Base-by-base conservation (phyloP, 768 basidiomycete species). In the Suillus bovinus region DNA sequence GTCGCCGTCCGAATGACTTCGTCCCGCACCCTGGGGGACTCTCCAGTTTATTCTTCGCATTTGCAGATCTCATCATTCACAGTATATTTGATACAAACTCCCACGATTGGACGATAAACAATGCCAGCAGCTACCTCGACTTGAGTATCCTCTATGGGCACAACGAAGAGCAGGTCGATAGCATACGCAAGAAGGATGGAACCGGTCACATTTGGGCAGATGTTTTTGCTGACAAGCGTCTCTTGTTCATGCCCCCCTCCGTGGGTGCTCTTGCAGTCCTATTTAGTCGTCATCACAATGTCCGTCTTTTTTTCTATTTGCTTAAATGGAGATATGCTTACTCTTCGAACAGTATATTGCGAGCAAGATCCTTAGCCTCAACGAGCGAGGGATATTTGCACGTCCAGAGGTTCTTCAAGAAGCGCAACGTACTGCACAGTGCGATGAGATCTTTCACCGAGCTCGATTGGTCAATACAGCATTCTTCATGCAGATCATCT, bases 11-110 rank as follows among this genome's bases (percentile, higher is more conserved):
- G 29, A 44, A 61, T 29, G 70, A 79, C 59, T 86, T 84, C 64
- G 68, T 69, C 22, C 73, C 78, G 10, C 88, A 90, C 71, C 88
- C 88, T 5, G 85, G 82, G 4, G 91, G 91, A 22, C 82, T 93
- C 50, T 90, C 87, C 16, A 82, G 84, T 63, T 75, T 90, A 22
- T 89, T 92, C 75, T 93, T 92, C 67, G 88, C 90, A 0, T 91
- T 93, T 68, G 91, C 91, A 14, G 82, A 91, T 67, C 74, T 92
- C 61, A 78, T 93, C 62, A 91, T 90, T 66, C 91, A 93, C 73
- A 80, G 77, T 60, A 80, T 88, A 65, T 94, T 94, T 78, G 77
- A 88, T 65, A 86, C 85, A 11, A 73, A 81, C 63, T 75, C 69
- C 38, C 50, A 22, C 4, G 79, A 87, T 69, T 78, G 75, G 71